These are phyloP conservation scores for Phytomonas serpens DNA, from an alignment of 208 protist species.

Conservation along the genomic window DNA sequence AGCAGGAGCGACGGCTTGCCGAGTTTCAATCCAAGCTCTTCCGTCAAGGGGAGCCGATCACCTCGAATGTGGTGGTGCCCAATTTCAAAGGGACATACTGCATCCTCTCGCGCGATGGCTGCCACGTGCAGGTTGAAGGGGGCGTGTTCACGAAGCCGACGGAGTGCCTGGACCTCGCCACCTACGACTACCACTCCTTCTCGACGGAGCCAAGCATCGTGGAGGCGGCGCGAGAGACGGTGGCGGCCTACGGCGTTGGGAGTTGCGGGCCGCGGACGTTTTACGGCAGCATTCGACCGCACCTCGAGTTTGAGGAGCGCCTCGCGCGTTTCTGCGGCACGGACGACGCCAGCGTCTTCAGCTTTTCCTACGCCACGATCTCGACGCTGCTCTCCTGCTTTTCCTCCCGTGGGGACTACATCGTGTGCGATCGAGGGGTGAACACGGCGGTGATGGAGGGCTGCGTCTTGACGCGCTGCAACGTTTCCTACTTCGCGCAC, in stretches of 20 bases:
- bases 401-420: constrained; percentile 84
- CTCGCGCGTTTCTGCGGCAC: constrained; percentile 86
- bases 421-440: constrained; percentile 89
- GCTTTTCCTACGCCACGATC: constrained; percentile 94
- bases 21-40: constrained; percentile 58
- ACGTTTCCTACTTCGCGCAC: constrained; percentile 88
- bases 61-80: constrained; percentile 35
- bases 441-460: constrained; percentile 84
- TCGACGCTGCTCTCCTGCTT: constrained; percentile 94
- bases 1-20: constrained; percentile 69
- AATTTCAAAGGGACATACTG: constrained; percentile 32
- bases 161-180: constrained; percentile 85
- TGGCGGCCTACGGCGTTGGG: constrained; percentile 94
- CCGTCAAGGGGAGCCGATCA: constrained; percentile 25
- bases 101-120: constrained; percentile 42
- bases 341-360: constrained; percentile 92
- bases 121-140: constrained; percentile 44
- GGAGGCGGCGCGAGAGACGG: constrained; percentile 64
- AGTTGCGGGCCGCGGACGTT: constrained; percentile 97
- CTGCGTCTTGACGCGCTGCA: constrained; percentile 78
- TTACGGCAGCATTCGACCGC: constrained; percentile 96
- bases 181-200: constrained; percentile 93
- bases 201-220: constrained; percentile 75
- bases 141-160: constrained; percentile 17
- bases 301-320: constrained; percentile 90